A percentile compares a stretch with the other conserved stretches of the same genome.
Evolutionary conservation across 2,329 filamentous ascomycete genomes (phyloP).

Genomic region (Whalleya microplaca): DNA sequence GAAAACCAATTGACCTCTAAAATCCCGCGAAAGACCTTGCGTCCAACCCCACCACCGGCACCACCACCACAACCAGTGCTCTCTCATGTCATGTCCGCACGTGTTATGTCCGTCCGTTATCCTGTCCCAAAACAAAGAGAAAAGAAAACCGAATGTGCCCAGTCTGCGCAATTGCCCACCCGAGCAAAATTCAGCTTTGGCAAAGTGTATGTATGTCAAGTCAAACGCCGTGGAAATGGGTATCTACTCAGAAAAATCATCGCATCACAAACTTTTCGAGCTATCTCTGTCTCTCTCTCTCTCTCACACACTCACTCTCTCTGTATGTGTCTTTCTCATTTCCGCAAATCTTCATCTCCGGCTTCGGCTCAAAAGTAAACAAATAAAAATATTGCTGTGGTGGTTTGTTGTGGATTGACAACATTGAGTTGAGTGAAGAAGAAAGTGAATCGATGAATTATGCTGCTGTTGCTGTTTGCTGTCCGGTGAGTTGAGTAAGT

Average conservation of each 20-base stretch:
- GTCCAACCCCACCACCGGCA: background rate
- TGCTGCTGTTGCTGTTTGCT: too few relatives aligned
- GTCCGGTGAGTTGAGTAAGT: too few relatives aligned
- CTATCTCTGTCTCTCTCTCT: too few relatives aligned
- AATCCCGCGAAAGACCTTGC: background rate
- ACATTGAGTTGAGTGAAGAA: too few relatives aligned
- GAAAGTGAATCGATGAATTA: constrained; percentile 3
- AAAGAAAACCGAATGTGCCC: background rate
- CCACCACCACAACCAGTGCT: too few relatives aligned
- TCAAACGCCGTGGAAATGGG: constrained; percentile 17
- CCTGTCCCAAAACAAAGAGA: background rate
- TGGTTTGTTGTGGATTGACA: constrained; percentile 2
- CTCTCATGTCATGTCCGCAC: background rate
- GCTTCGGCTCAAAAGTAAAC: constrained; percentile 4
- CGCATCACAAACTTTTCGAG: background rate
- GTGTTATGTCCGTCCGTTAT: background rate
- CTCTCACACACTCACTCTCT: constrained; percentile 10
- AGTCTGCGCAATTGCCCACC: background rate
- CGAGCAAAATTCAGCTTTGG: constrained; percentile 16
- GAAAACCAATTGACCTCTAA: background rate
- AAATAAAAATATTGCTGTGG: constrained; percentile 12
- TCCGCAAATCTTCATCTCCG: constrained; percentile 16
- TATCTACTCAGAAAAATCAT: constrained; percentile 21
- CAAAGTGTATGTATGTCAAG: constrained; percentile 23
- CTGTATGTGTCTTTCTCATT: too few relatives aligned